Percentiles rank a stretch among this genome's conserved stretches.
phyloP scores from a whole-genome alignment of 2,329 filamentous ascomycete genomes.

The Pseudogymnoascus sp. region DNA sequence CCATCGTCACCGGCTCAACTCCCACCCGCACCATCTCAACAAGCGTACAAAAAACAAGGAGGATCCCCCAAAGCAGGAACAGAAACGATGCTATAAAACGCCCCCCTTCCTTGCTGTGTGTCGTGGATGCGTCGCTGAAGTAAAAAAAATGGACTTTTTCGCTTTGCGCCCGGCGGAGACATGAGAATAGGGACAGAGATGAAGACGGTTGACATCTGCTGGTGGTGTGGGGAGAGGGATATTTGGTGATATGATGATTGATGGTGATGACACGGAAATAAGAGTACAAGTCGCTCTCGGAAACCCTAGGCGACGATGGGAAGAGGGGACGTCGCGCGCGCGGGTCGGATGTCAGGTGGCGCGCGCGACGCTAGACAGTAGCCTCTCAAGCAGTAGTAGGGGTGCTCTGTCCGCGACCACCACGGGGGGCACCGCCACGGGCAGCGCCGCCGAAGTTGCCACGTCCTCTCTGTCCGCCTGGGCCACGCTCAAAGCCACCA shows the following conservation, averaged over 20 bases:
- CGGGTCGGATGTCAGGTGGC: neutral
- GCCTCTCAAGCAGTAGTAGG: neutral
- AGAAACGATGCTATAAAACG: constrained; percentile 6
- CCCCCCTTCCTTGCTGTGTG: neutral
- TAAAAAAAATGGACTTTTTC: constrained; percentile 2
- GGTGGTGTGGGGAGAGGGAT: neutral
- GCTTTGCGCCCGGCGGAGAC: constrained; percentile 1
- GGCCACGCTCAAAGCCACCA: constrained; percentile 59
- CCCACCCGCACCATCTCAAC: neutral
- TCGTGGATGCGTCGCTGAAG: constrained; percentile 1
- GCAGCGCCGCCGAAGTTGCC: constrained; percentile 46
- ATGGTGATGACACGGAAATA: neutral
- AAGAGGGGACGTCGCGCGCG: neutral
- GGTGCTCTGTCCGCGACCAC: constrained; percentile 22
- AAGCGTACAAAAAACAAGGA: constrained; percentile 1
- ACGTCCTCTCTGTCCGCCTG: constrained; percentile 18
- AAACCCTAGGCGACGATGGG: neutral
- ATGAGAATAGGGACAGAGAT: neutral
- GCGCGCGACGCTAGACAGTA: neutral
- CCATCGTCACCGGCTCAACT: neutral
- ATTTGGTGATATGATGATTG: neutral
- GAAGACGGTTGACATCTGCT: neutral
- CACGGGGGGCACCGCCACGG: constrained; percentile 57
- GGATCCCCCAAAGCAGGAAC: neutral
- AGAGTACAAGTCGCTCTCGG: constrained; percentile 1